Percentiles rank a stretch among this genome's conserved stretches.
Evolutionary conservation across 2,329 filamentous ascomycete genomes (phyloP).

Genomic region (Fusarium sp.): DNA sequence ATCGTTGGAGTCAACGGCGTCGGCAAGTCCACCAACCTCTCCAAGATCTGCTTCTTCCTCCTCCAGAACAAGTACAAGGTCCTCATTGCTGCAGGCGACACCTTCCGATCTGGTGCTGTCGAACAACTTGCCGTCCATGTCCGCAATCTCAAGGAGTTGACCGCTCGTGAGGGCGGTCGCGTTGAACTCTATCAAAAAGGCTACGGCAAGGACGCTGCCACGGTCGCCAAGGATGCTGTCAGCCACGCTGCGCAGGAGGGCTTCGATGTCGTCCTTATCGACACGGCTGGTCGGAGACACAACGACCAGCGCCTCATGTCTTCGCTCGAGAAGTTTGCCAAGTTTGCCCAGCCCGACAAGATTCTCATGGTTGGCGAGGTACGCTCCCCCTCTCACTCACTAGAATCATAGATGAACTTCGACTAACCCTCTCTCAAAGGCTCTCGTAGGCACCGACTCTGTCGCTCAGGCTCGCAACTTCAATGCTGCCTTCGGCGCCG

Average conservation of each 20-base stretch:
- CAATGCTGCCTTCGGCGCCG: conserved; percentile 89
- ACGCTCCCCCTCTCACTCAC: conserved; percentile 31
- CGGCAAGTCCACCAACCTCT: conserved; percentile 97
- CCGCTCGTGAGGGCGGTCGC: conserved; percentile 83
- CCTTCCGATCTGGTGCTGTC: conserved; percentile 96
- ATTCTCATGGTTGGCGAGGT: conserved; percentile 91
- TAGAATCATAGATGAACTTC: not conserved
- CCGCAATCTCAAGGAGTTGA: conserved; percentile 91
- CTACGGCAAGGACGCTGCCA: conserved; percentile 97
- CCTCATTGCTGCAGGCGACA: conserved; percentile 94
- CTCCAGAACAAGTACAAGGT: conserved; percentile 98
- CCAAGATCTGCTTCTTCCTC: conserved; percentile 98
- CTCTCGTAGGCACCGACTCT: conserved; percentile 94
- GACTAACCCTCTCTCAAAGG: conserved; percentile 59
- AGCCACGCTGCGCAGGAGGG: conserved; percentile 79
- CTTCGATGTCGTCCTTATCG: conserved; percentile 96
- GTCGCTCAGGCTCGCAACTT: conserved; percentile 98
- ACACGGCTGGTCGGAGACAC: conserved; percentile 94
- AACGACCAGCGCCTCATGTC: conserved; percentile 98
- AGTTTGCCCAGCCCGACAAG: conserved; percentile 96
- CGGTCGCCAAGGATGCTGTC: conserved; percentile 96
- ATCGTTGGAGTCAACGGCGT: conserved; percentile 99
- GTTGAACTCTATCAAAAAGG: conserved; percentile 97
- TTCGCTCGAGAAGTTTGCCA: conserved; percentile 96
- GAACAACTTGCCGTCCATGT: conserved; percentile 98